Evolutionary conservation across 179 eudicot species (phyloP).

Genomic region (Kewa caespitosa): DNA sequence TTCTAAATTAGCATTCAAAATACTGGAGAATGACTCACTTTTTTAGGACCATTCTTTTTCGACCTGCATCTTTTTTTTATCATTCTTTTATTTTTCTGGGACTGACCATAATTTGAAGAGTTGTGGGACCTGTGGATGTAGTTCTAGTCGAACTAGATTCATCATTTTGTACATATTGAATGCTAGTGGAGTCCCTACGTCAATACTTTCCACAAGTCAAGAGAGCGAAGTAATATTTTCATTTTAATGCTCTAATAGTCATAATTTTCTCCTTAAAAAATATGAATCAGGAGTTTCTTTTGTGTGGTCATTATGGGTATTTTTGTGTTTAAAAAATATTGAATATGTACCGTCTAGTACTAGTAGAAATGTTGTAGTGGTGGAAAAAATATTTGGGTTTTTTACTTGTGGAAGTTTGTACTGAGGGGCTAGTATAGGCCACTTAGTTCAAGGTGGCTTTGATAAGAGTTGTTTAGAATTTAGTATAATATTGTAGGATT

Average conservation of each 20-base stretch:
- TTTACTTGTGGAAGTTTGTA: background rate
- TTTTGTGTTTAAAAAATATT: background rate
- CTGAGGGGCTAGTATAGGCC: slow-evolving; percentile 1
- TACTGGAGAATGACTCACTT: background rate
- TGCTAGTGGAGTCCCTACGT: background rate
- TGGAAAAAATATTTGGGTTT: too few relatives aligned
- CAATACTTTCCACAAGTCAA: background rate
- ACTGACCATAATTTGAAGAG: background rate
- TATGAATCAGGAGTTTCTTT: background rate
- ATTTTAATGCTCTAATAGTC: background rate
- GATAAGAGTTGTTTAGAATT: background rate
- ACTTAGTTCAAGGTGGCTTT: background rate
- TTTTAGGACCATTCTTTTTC: background rate
- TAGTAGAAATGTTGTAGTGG: background rate
- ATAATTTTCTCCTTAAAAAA: background rate
- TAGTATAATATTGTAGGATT: too few relatives aligned
- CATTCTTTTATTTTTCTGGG: background rate
- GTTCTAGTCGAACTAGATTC: background rate
- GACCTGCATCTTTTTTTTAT: background rate
- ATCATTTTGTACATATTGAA: background rate
- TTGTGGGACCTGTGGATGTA: background rate
- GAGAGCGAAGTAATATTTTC: background rate
- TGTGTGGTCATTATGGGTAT: background rate
- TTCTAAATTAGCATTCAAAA: background rate
- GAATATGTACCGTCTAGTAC: background rate